Conservation (phyloP, 179 eudicot species). For the Sideroxylon spinosum region DNA sequence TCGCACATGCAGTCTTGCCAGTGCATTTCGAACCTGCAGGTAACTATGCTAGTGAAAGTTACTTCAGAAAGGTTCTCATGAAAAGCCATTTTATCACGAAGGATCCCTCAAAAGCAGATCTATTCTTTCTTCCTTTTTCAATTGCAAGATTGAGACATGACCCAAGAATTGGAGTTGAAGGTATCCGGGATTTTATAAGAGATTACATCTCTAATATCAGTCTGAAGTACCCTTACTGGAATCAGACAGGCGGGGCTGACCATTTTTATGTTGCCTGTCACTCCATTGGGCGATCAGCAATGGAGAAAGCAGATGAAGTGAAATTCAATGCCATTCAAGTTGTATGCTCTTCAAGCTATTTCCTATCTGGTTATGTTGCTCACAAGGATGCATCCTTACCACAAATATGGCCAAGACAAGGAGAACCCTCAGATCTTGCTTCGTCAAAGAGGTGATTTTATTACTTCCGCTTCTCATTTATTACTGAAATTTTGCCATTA, state of each 20-base stretch:
- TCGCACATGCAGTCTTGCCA: slow-evolving; percentile 64
- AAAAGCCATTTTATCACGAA: slow-evolving; percentile 69
- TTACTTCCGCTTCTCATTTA: not conserved
- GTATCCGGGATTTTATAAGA: slow-evolving; percentile 49
- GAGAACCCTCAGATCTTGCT: slow-evolving; percentile 35
- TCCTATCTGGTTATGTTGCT: slow-evolving; percentile 59
- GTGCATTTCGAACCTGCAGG: slow-evolving; percentile 49
- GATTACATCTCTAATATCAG: slow-evolving; percentile 43
- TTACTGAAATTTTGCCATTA: not conserved
- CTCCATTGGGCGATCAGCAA: slow-evolving; percentile 68
- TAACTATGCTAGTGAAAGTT: slow-evolving; percentile 89
- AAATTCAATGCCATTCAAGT: slow-evolving; percentile 78
- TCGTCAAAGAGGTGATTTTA: slow-evolving; percentile 50
- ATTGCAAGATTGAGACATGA: slow-evolving; percentile 69
- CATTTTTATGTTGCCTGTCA: slow-evolving; percentile 94
- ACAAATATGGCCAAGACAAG: slow-evolving; percentile 90
- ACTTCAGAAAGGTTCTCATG: slow-evolving; percentile 65
- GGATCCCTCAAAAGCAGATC: slow-evolving; percentile 62
- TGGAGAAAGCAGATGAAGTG: slow-evolving; percentile 63
- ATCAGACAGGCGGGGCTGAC: slow-evolving; percentile 72
- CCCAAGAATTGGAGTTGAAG: slow-evolving; percentile 54
- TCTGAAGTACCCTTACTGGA: slow-evolving; percentile 69
- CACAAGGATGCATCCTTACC: slow-evolving; percentile 89
- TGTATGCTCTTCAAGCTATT: slow-evolving; percentile 83
- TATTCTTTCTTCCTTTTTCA: slow-evolving; percentile 84